Conservation (phyloP, 306 rosid species). For the Spatholobus suberectus region DNA sequence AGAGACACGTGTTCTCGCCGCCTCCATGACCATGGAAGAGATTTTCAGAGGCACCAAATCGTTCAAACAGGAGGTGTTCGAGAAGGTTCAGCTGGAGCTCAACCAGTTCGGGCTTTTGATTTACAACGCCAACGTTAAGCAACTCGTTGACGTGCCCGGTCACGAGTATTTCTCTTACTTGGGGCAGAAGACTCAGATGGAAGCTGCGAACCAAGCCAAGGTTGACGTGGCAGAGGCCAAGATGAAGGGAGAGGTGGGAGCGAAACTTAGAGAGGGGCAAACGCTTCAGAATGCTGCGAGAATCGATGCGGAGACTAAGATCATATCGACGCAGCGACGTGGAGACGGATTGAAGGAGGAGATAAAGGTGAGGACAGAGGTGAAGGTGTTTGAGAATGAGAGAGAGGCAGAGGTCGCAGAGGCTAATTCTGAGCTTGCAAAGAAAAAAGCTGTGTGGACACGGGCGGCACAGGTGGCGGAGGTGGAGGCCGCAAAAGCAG, state of each 20-base stretch:
- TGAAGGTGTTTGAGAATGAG: constrained; percentile 48
- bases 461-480: constrained; percentile 41
- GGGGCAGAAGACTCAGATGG: constrained; percentile 77
- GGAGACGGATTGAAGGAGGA: constrained; percentile 47
- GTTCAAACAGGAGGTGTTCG: constrained; percentile 66
- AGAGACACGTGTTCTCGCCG: constrained; percentile 70
- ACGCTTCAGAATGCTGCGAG: constrained; percentile 43
- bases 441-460: constrained; percentile 37
- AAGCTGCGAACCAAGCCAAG: constrained; percentile 64
- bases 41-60: constrained; percentile 52
- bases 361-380: constrained; percentile 33
- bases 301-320: constrained; percentile 46
- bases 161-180: constrained; percentile 75
- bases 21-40: constrained; percentile 76
- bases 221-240: constrained; percentile 48
- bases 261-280: constrained; percentile 25
- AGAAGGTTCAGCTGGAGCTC: constrained; percentile 63
- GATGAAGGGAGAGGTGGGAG: constrained; percentile 46
- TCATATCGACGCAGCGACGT: constrained; percentile 2
- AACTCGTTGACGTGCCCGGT: constrained; percentile 61
- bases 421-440: constrained; percentile 43
- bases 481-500: constrained; percentile 44
- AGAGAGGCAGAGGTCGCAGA: constrained; percentile 44
- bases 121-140: constrained; percentile 72
- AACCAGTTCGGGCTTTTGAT: constrained; percentile 69